Evolutionary conservation across 352 stramenopile species (phyloP), one percentile per base, ranked within the genome.

Genomic region (Phytophthora palmivora): DNA sequence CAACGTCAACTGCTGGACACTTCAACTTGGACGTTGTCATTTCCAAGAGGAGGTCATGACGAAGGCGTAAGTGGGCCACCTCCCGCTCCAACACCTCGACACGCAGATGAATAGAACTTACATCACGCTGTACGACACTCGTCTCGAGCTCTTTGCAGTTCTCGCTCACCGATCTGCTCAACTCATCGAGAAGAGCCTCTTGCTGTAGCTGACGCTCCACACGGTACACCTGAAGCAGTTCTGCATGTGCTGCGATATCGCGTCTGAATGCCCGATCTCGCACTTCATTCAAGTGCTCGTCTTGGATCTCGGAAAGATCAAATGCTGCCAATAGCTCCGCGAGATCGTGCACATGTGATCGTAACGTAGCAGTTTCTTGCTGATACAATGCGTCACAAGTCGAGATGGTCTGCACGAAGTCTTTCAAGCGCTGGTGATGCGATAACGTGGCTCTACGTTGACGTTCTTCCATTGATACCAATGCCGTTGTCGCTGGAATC

Each of bases 251-350:
- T 38, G 56, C 37, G 16, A 63, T 48, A 12, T 76, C 56, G 10
- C 67, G 67, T 36, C 36, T 42, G n/a, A 72, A 76, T 1, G 63
- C 62, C 33, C 51, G 62, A 28, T 76, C 67, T 46, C 67, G 39
- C 0, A 76, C 57, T 21, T 22, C 39, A 0, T 44, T 62, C 34
- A 76, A 24, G 16, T 76, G 56, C 12, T 21, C 34, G 42, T 72
- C 51, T 4, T 65, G 34, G 4, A 76, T 21, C 33, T 59, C 50
- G 14, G 50, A 72, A 3, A 76, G 62, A 58, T 75, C 62, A 49
- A 69, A 75, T n/a, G 43, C 62, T 15, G 62, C 56, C 22, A 75
- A 21, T 6, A 75, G 24, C 34, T 75, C 56, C 3, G 50, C 65
- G 6, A 75, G 56, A 21, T 75, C 67, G 15, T 69, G 62, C 4